Percentiles rank a stretch among this genome's conserved stretches.
Evolutionary conservation across 352 stramenopile genomes (phyloP).

Genomic region (Phytophthora nicotianae): DNA sequence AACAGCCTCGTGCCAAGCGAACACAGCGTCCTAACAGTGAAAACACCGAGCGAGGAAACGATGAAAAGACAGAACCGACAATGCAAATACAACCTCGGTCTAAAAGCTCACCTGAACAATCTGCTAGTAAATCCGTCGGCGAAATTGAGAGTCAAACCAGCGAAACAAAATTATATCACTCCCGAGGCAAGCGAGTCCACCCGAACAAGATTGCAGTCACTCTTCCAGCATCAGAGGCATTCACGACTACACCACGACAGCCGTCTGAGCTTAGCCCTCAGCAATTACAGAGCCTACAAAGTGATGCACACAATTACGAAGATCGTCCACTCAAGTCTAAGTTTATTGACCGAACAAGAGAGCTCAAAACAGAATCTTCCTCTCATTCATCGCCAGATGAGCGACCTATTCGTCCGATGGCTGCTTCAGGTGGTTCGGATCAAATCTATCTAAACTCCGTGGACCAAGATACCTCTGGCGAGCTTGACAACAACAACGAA

Average conservation of each 20-base stretch:
- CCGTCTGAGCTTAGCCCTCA: slow-evolving; percentile 43
- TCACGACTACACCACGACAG: slow-evolving; percentile 10
- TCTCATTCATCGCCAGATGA: slow-evolving; percentile 34
- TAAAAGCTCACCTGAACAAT: slow-evolving; percentile 26
- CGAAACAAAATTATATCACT: slow-evolving; percentile 3
- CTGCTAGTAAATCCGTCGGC: slow-evolving; percentile 2
- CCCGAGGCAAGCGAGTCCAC: slow-evolving; percentile 18
- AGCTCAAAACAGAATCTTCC: slow-evolving; percentile 12
- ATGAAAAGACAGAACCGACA: neutral
- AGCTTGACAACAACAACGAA: slow-evolving; percentile 38
- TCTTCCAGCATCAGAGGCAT: slow-evolving; percentile 6
- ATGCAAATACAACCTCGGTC: slow-evolving; percentile 10
- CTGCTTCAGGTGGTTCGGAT: slow-evolving; percentile 7
- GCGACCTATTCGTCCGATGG: slow-evolving; percentile 46
- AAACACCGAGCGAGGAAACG: neutral
- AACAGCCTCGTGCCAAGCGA: slow-evolving; percentile 51
- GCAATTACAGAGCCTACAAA: slow-evolving; percentile 51
- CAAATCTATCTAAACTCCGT: slow-evolving; percentile 10
- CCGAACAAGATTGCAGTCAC: neutral
- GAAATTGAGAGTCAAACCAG: slow-evolving; percentile 14
- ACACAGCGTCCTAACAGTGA: slow-evolving; percentile 8
- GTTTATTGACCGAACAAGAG: slow-evolving; percentile 23
- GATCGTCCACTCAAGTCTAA: slow-evolving; percentile 48
- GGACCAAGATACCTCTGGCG: slow-evolving; percentile 1
- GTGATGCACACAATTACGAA: slow-evolving; percentile 28